phyloP scores from a whole-genome alignment of 2,329 filamentous ascomycete genomes.

The Rutstroemia sp. region DNA sequence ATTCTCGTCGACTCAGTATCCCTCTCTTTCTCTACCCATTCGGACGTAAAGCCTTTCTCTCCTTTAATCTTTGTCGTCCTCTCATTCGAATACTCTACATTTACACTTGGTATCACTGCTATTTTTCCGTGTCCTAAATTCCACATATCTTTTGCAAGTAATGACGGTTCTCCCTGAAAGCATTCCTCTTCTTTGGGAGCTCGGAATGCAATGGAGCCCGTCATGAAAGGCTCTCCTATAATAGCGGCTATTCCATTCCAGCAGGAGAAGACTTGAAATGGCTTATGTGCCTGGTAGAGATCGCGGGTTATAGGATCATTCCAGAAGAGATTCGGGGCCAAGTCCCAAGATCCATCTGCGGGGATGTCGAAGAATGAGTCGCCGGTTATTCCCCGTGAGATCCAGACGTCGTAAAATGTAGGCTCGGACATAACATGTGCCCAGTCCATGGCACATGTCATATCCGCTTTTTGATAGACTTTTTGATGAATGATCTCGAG shows the following conservation, averaged over 20 bases:
- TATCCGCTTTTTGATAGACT: conserved; percentile 39
- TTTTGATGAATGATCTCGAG: conserved; percentile 48
- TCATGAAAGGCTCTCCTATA: conserved; percentile 39
- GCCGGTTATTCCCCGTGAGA: conserved; percentile 43
- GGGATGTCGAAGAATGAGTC: conserved; percentile 49
- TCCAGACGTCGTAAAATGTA: conserved; percentile 51
- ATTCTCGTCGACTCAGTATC: background rate
- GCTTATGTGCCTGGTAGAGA: conserved; percentile 31
- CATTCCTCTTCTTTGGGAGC: conserved; percentile 38
- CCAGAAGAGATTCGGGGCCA: conserved; percentile 45
- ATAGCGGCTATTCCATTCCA: conserved; percentile 51
- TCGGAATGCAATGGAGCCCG: conserved; percentile 39
- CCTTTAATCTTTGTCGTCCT: conserved; percentile 39
- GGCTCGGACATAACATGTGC: conserved; percentile 36
- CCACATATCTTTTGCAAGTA: conserved; percentile 53
- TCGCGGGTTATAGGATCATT: conserved; percentile 34
- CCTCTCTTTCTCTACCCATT: background rate
- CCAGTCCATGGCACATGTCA: conserved; percentile 55
- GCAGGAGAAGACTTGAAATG: conserved; percentile 53
- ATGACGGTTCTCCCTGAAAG: conserved; percentile 44
- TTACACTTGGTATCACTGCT: conserved; percentile 47
- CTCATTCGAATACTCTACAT: conserved; percentile 45
- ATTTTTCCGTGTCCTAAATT: conserved; percentile 41
- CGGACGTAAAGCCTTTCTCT: conserved; percentile 40
- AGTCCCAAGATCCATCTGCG: conserved; percentile 40